phyloP scores from a whole-genome alignment of 2,329 filamentous ascomycete species.

The Sarocladium oryzae region DNA sequence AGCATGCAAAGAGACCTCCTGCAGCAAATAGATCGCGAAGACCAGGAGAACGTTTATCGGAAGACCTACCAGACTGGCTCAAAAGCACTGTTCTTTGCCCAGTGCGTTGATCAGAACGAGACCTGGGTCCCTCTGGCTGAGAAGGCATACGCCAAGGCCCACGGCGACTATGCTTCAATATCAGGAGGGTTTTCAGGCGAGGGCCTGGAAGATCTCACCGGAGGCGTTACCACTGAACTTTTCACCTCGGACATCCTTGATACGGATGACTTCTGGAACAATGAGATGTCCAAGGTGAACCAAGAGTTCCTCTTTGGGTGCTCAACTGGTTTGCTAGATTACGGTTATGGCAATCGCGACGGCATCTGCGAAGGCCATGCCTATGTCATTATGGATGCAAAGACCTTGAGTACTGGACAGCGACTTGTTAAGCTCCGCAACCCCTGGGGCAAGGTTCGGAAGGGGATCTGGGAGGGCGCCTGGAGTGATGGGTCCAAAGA shows the following conservation, averaged over 20 bases:
- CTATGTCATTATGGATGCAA: slow-evolving; percentile 55
- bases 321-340: slow-evolving; percentile 55
- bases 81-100: slow-evolving; percentile 70
- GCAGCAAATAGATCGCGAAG: slow-evolving; percentile 67
- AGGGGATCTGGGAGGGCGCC: slow-evolving; percentile 53
- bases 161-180: slow-evolving; percentile 69
- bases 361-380: slow-evolving; percentile 54
- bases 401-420: slow-evolving; percentile 43
- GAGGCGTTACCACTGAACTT: slow-evolving; percentile 64
- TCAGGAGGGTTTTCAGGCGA: slow-evolving; percentile 65
- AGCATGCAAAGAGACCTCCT: slow-evolving; percentile 68
- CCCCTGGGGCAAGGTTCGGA: slow-evolving; percentile 53
- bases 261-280: slow-evolving; percentile 75
- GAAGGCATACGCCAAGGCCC: slow-evolving; percentile 79
- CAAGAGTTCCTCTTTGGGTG: slow-evolving; percentile 74
- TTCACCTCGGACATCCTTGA: slow-evolving; percentile 67
- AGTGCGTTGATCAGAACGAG: slow-evolving; percentile 69
- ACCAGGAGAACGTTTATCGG: slow-evolving; percentile 65
- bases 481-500: slow-evolving; percentile 57
- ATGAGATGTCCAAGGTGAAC: slow-evolving; percentile 75
- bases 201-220: slow-evolving; percentile 53
- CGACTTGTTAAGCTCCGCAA: slow-evolving; percentile 53
- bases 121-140: slow-evolving; percentile 77
- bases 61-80: slow-evolving; percentile 69
- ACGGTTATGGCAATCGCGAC: slow-evolving; percentile 53